These are phyloP conservation scores for Ceratocystis papillata DNA, from an alignment of 2,329 filamentous ascomycete genomes.

Conservation along the genomic window DNA sequence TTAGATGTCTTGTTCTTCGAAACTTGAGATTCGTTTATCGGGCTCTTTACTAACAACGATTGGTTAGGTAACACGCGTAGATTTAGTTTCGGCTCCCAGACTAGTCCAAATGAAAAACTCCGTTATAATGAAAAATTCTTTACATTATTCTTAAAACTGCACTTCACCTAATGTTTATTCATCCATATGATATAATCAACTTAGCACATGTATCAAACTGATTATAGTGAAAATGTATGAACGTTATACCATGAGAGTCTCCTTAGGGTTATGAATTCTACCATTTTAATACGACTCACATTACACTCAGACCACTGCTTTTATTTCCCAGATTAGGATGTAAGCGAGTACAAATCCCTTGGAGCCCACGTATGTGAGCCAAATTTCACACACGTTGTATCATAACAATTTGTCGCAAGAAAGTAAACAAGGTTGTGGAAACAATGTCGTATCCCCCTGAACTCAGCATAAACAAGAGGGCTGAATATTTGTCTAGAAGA, in stretches of 20 bases:
- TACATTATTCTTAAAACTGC: background rate
- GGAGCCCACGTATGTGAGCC: background rate
- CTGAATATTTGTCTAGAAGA: conserved; percentile 10
- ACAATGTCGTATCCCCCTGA: conserved; percentile 1
- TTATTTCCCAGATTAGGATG: background rate
- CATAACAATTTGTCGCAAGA: background rate
- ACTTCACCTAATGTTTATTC: too few relatives aligned
- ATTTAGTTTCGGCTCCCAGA: background rate
- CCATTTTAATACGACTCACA: too few relatives aligned
- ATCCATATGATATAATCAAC: too few relatives aligned
- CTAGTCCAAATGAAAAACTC: background rate
- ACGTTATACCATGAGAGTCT: too few relatives aligned
- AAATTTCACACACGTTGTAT: background rate
- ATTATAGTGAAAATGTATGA: too few relatives aligned
- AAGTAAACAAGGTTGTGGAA: background rate
- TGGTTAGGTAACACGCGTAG: background rate
- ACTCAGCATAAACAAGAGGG: background rate
- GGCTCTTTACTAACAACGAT: background rate
- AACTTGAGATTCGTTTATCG: conserved; percentile 4
- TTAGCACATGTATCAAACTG: too few relatives aligned
- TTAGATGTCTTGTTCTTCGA: conserved; percentile 4
- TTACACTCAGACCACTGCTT: too few relatives aligned
- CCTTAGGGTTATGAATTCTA: too few relatives aligned
- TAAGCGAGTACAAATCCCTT: background rate
- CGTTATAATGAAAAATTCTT: background rate